A percentile compares a stretch with the other conserved stretches of the same genome.
These are phyloP conservation scores for Ananas comosus DNA, from an alignment of 176 grass and related monocot genomes.

Conservation along the genomic window DNA sequence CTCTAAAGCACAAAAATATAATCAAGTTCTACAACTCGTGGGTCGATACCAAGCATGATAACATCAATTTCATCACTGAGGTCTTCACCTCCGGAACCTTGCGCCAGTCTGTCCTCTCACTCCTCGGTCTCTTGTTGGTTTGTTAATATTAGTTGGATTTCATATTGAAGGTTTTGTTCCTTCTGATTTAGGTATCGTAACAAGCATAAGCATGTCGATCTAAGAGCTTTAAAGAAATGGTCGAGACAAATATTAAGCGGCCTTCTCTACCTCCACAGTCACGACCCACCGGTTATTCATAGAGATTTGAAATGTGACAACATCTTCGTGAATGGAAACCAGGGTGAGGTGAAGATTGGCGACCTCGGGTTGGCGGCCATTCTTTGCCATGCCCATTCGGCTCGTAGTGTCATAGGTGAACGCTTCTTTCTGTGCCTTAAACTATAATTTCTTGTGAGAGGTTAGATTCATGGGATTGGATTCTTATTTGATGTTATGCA, in stretches of 20 bases:
- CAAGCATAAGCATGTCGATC: conserved; percentile 62
- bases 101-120: conserved; percentile 43
- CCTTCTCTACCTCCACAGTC: conserved; percentile 64
- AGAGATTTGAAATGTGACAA: conserved; percentile 75
- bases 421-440: background rate
- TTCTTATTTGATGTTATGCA: conserved; percentile 14
- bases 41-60: conserved; percentile 50
- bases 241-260: conserved; percentile 74
- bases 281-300: conserved; percentile 72
- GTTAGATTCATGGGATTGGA: background rate
- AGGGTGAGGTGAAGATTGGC: conserved; percentile 79
- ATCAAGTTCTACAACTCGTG: conserved; percentile 85
- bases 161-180: conserved; percentile 5
- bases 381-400: conserved; percentile 59
- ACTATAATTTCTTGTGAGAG: background rate
- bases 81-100: conserved; percentile 76
- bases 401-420: conserved; percentile 68
- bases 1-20: conserved; percentile 71
- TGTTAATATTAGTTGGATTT: background rate
- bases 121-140: background rate
- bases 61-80: conserved; percentile 76
- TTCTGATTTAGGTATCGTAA: conserved; percentile 53
- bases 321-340: conserved; percentile 80
- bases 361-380: conserved; percentile 72
- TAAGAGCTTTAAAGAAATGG: conserved; percentile 81